Percentiles rank a stretch among this genome's conserved stretches.
Evolutionary conservation across 129 eudicot species (phyloP).

Genomic region (Artemisia annua): DNA sequence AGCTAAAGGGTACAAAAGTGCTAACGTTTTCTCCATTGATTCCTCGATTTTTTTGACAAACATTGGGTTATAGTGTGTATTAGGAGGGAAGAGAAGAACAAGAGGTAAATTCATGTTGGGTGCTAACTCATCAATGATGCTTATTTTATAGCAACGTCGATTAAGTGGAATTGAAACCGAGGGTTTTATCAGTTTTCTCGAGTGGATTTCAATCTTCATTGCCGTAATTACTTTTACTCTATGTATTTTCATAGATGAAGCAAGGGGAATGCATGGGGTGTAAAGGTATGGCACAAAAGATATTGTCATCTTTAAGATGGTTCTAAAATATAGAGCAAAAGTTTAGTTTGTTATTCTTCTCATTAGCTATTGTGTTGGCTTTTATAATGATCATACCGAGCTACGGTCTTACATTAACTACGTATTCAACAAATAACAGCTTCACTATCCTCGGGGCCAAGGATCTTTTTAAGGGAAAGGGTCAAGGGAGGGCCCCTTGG

Average conservation of each 20-base stretch:
- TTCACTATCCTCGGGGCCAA: too few species aligned
- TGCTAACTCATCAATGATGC: conserved; percentile 20
- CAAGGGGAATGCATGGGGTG: not conserved
- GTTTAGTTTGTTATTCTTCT: too few species aligned
- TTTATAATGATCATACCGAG: too few species aligned
- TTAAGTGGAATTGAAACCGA: conserved; percentile 5
- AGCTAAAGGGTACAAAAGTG: not conserved
- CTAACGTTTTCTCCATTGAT: not conserved
- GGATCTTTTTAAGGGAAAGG: too few species aligned
- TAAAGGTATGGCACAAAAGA: not conserved
- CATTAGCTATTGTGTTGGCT: too few species aligned
- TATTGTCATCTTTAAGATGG: not conserved
- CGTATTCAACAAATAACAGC: too few species aligned
- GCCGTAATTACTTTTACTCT: not conserved
- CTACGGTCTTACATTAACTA: too few species aligned
- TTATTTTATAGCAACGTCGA: conserved; percentile 7
- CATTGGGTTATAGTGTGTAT: not conserved
- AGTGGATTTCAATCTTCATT: conserved; percentile 19
- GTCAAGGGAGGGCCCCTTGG: too few species aligned
- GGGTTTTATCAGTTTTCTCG: conserved; percentile 19
- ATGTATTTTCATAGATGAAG: not conserved
- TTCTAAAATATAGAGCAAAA: too few species aligned
- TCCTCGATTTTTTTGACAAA: not conserved
- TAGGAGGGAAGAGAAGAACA: conserved; percentile 8
- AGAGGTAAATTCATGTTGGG: conserved; percentile 5